Evolutionary conservation across 257 asterid species (phyloP), one percentile per base, ranked within the genome.

Genomic region (Ehretia macrophylla): DNA sequence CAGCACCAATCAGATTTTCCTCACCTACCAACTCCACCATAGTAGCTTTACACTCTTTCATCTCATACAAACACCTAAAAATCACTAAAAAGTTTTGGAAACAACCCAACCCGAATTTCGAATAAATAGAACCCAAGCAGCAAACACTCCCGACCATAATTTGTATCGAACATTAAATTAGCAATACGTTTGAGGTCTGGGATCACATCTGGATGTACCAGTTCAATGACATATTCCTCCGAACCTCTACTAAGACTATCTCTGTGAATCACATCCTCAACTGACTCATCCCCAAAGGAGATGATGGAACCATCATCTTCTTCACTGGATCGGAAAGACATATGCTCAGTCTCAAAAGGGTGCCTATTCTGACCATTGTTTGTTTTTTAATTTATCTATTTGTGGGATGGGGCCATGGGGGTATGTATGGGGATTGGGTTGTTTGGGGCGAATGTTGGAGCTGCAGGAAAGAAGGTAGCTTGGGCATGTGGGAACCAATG

Each of bases 291-390:
- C 45, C 99, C 94, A 10, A 83, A 92, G 0, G 97, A 92, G 32
- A 80, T 58, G 55, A 78, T 79, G 5, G 99, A 92, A 22, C 79
- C 77, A 3, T 79, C 86, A 55, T 84, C 97, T 1, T 88, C 99
- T 60, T 88, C 97, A 57, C 55, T 84, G 0, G 99, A 92, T 6
- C 95, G 94, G 56, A 92, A 92, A 5, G 99, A 92, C 85, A 88
- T 69, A 12, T 71, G 81, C 77, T 88, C 99, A 0, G 85, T 96
- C 88, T 88, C 99, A 58, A 88, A 83, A 10, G 88, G 84, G 73
- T 86, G 96, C 78, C 86, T 66, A 48, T 85, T 81, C 51, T 88
- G 96, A 11, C 88, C 86, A 10, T n/a, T n/a, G n/a, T n/a, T n/a
- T n/a, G n/a, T n/a, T n/a, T n/a, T n/a, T n/a, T n/a, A n/a, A n/a